phyloP scores from a whole-genome alignment of 768 basidiomycete species.

The Calocybe cyanea region DNA sequence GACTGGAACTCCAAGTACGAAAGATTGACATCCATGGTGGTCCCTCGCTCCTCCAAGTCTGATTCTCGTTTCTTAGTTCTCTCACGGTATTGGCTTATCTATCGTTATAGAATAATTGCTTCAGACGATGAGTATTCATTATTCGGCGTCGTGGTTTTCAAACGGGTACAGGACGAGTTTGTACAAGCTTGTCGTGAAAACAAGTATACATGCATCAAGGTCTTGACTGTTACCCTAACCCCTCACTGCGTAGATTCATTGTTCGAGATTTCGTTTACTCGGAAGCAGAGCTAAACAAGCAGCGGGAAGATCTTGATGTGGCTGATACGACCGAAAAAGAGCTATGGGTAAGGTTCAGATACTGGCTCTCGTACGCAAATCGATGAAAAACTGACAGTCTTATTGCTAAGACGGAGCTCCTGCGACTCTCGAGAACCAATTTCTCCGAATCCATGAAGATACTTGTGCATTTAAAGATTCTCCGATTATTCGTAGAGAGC shows the following conservation, averaged over 20 bases:
- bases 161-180: slow-evolving; percentile 88
- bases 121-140: slow-evolving; percentile 89
- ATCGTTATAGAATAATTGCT: slow-evolving; percentile 53
- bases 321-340: slow-evolving; percentile 90
- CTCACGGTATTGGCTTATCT: slow-evolving; percentile 5
- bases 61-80: slow-evolving; percentile 33
- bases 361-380: background rate
- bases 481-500: slow-evolving; percentile 91
- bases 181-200: slow-evolving; percentile 91
- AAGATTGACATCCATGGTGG: slow-evolving; percentile 82
- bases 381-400: slow-evolving; percentile 3
- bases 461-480: slow-evolving; percentile 87
- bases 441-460: slow-evolving; percentile 97
- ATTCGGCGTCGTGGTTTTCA: slow-evolving; percentile 85
- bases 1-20: slow-evolving; percentile 93
- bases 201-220: slow-evolving; percentile 53
- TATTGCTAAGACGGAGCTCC: slow-evolving; percentile 72
- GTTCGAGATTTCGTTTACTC: slow-evolving; percentile 93
- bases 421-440: slow-evolving; percentile 88
- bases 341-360: slow-evolving; percentile 79
- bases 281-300: slow-evolving; percentile 74
- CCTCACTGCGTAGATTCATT: slow-evolving; percentile 62
- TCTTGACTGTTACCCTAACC: slow-evolving; percentile 1
- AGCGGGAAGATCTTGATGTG: slow-evolving; percentile 75
- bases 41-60: slow-evolving; percentile 87